Evolutionary conservation across 257 asterid species (phyloP).

Genomic region (Solanum bulbocastanum): DNA sequence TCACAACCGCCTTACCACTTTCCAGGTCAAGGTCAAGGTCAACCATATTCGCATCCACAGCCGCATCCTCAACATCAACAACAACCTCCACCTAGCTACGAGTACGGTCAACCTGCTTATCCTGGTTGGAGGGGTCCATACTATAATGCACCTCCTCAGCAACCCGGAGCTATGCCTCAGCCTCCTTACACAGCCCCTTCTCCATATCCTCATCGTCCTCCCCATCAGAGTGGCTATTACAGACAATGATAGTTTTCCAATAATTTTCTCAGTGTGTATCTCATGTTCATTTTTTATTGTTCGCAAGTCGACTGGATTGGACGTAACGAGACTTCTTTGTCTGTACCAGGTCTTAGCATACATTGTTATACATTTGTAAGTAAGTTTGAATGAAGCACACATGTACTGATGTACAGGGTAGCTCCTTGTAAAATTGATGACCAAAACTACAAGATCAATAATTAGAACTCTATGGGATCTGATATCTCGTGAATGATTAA

Average conservation of each 20-base stretch:
- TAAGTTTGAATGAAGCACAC: neutral
- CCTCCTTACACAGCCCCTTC: slow-evolving; percentile 73
- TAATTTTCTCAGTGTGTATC: neutral
- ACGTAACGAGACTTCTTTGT: neutral
- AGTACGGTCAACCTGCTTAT: slow-evolving; percentile 86
- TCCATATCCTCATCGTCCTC: slow-evolving; percentile 68
- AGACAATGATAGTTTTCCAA: slow-evolving; percentile 32
- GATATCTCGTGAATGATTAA: neutral
- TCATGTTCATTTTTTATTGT: neutral
- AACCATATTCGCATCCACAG: slow-evolving; percentile 42
- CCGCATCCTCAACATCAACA: slow-evolving; percentile 49
- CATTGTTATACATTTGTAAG: neutral
- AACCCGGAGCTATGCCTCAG: slow-evolving; percentile 67
- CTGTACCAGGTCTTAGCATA: neutral
- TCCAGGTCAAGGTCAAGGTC: slow-evolving; percentile 22
- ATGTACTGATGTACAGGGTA: neutral
- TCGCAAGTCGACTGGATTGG: neutral
- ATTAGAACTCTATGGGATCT: neutral
- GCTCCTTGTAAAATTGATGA: neutral
- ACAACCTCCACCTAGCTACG: slow-evolving; percentile 41
- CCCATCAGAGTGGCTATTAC: slow-evolving; percentile 70
- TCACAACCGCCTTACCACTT: slow-evolving; percentile 64
- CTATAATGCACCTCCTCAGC: slow-evolving; percentile 70
- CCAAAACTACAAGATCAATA: neutral
- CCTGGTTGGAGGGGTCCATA: slow-evolving; percentile 97